Percentiles rank a stretch among this genome's conserved stretches.
Evolutionary conservation across 305 asterid genomes (phyloP).

Genomic region (Petunia hybrid): DNA sequence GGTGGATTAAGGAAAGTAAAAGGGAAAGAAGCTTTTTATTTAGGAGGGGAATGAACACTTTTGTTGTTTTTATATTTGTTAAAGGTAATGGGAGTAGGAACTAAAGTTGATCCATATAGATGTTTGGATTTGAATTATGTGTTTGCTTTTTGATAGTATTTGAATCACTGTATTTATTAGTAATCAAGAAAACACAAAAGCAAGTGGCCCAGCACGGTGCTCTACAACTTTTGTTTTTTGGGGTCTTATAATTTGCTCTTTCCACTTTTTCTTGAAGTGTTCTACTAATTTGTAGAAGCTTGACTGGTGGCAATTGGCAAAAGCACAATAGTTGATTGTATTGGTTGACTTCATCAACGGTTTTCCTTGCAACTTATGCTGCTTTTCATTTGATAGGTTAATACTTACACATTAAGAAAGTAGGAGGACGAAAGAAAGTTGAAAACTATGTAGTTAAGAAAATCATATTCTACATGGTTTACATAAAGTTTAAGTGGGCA

Average conservation of each 20-base stretch:
- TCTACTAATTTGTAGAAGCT: slow-evolving; percentile 31
- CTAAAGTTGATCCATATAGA: slow-evolving; percentile 43
- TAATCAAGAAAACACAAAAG: slow-evolving; percentile 43
- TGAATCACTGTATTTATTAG: slow-evolving; percentile 21
- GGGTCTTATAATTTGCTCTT: slow-evolving; percentile 33
- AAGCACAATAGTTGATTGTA: slow-evolving; percentile 27
- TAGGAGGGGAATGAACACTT: slow-evolving; percentile 49
- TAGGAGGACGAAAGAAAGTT: slow-evolving; percentile 29
- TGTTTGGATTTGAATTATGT: slow-evolving; percentile 49
- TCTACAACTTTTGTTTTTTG: background rate
- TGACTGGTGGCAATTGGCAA: slow-evolving; percentile 39
- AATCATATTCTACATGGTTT: background rate
- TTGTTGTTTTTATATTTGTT: slow-evolving; percentile 43
- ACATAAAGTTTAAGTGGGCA: background rate
- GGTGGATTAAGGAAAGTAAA: slow-evolving; percentile 54
- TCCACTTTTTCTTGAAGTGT: slow-evolving; percentile 51
- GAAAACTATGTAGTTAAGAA: slow-evolving; percentile 32
- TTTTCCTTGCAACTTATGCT: background rate
- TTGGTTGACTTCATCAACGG: slow-evolving; percentile 40
- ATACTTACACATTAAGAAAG: slow-evolving; percentile 76
- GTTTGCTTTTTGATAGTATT: slow-evolving; percentile 30
- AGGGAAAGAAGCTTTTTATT: slow-evolving; percentile 50
- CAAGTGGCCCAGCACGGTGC: slow-evolving; percentile 30
- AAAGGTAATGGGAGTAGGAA: slow-evolving; percentile 49
- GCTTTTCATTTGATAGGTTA: slow-evolving; percentile 14